phyloP scores from a whole-genome alignment of 257 asterid genomes.

The Nicotiana noctiflora region DNA sequence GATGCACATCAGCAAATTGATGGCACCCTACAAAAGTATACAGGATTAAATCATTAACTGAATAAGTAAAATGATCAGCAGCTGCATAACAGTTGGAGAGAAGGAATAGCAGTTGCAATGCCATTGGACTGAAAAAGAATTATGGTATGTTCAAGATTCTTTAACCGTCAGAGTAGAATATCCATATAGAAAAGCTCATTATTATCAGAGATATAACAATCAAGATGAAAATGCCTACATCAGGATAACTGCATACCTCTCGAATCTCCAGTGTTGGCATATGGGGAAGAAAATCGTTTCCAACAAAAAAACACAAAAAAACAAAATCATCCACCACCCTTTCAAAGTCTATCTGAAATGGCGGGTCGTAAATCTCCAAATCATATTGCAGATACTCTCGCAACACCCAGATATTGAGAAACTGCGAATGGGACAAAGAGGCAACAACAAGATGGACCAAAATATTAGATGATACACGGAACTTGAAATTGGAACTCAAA shows the following conservation, averaged over 20 bases:
- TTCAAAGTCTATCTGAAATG: slow-evolving; percentile 73
- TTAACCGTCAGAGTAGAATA: background rate
- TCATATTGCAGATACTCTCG: slow-evolving; percentile 90
- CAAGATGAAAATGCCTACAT: background rate
- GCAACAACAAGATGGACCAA: slow-evolving; percentile 20
- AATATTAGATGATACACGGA: slow-evolving; percentile 5
- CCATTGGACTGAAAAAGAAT: background rate
- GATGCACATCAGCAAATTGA: slow-evolving; percentile 74
- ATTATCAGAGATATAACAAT: background rate
- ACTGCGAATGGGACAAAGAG: slow-evolving; percentile 38
- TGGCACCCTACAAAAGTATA: slow-evolving; percentile 71
- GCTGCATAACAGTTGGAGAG: slow-evolving; percentile 2
- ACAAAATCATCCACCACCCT: slow-evolving; percentile 97
- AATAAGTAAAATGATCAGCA: background rate
- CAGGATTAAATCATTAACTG: background rate
- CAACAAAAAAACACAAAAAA: slow-evolving; percentile 87
- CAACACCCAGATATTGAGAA: slow-evolving; percentile 80
- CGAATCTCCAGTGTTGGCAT: slow-evolving; percentile 97
- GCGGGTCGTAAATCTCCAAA: slow-evolving; percentile 62
- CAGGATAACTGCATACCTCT: slow-evolving; percentile 52
- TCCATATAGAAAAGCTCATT: slow-evolving; percentile 2
- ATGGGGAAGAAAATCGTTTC: slow-evolving; percentile 98
- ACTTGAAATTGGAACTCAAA: slow-evolving; percentile 3
- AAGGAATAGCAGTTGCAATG: slow-evolving; percentile 1
- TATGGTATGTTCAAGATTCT: background rate